Conservation (phyloP, 2,329 filamentous ascomycete species). For the Xylaria sp. region DNA sequence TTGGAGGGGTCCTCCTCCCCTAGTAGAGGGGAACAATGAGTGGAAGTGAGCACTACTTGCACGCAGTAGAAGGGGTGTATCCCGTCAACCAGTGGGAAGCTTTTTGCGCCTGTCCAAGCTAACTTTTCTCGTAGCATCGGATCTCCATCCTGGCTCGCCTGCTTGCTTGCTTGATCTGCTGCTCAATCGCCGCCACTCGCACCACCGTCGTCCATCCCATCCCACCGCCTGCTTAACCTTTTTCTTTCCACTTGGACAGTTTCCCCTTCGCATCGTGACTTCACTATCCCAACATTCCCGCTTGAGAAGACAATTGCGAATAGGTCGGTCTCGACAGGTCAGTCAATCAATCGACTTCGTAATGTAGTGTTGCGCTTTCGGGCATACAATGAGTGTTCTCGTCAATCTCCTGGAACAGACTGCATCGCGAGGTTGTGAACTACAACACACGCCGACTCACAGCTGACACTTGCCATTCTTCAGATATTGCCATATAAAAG, state of each 20-base stretch:
- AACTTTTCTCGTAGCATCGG: conserved; percentile 32
- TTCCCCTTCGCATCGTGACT: conserved; percentile 40
- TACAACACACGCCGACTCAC: conserved; percentile 21
- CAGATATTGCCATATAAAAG: conserved; percentile 38
- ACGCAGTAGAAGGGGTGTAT: conserved; percentile 13
- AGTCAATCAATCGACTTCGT: conserved; percentile 13
- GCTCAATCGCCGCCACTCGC: conserved; percentile 30
- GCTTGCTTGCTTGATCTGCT: conserved; percentile 22
- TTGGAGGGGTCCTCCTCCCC: conserved; percentile 32
- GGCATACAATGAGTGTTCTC: conserved; percentile 11
- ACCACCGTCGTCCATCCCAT: conserved; percentile 23
- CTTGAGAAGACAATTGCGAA: conserved; percentile 40
- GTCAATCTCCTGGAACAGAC: neutral
- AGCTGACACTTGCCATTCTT: conserved; percentile 40
- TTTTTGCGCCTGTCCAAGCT: conserved; percentile 25
- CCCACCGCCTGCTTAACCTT: conserved; percentile 30
- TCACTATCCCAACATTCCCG: conserved; percentile 36
- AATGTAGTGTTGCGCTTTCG: conserved; percentile 8
- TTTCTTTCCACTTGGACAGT: conserved; percentile 36
- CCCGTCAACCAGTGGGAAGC: conserved; percentile 25
- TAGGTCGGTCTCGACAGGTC: conserved; percentile 19
- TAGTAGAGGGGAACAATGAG: conserved; percentile 27
- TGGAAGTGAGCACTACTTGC: conserved; percentile 20
- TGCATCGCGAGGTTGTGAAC: neutral
- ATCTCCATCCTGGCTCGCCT: conserved; percentile 31